phyloP scores from a whole-genome alignment of 1,284 basidiomycete genomes.

The Phellopilus nigrolimitatus region DNA sequence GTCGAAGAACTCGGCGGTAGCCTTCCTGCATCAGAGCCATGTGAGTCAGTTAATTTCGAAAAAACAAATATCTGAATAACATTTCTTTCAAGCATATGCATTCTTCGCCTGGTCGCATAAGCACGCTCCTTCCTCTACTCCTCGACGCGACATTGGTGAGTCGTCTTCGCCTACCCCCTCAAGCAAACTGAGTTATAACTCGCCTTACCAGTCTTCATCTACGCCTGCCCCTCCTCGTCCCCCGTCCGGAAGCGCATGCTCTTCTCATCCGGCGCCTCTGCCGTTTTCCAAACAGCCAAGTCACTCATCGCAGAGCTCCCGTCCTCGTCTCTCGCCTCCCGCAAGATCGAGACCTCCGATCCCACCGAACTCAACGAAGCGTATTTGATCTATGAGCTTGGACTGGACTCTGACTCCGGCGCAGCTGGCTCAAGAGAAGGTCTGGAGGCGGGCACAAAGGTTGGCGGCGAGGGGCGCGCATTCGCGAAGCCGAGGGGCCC shows the following conservation, averaged over 20 bases:
- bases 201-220: constrained; percentile 65
- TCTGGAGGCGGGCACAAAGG: not conserved
- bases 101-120: constrained; percentile 70
- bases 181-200: constrained; percentile 18
- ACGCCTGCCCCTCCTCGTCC: constrained; percentile 77
- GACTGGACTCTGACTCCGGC: constrained; percentile 25
- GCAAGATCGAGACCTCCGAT: constrained; percentile 81
- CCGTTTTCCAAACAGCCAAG: constrained; percentile 55
- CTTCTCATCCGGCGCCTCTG: constrained; percentile 67
- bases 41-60: constrained; percentile 29
- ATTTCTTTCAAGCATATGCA: constrained; percentile 49
- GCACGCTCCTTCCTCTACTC: constrained; percentile 29
- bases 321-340: constrained; percentile 40
- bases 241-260: constrained; percentile 84
- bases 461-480: constrained; percentile 18
- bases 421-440: too few species aligned
- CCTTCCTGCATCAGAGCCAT: constrained; percentile 51
- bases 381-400: constrained; percentile 56
- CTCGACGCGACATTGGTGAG: constrained; percentile 54
- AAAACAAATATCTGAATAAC: constrained; percentile 7
- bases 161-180: constrained; percentile 9
- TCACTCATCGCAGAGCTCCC: constrained; percentile 41
- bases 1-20: constrained; percentile 41
- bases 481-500: constrained; percentile 29
- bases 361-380: constrained; percentile 65